phyloP scores from a whole-genome alignment of 2,329 filamentous ascomycete genomes.

The Periconia sp. region DNA sequence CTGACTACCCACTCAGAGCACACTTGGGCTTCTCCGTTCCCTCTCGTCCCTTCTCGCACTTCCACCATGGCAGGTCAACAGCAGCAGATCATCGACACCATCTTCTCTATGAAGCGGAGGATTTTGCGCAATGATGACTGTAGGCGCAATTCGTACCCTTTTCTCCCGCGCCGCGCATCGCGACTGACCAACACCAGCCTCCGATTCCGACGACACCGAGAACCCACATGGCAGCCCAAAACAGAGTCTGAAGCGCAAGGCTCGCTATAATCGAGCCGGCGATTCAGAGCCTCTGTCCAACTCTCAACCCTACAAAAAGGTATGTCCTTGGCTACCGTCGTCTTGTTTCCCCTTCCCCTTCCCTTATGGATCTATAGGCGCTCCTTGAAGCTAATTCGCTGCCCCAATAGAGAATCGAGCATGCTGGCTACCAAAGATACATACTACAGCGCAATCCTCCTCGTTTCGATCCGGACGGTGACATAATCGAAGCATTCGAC shows the following conservation, averaged over 20 bases:
- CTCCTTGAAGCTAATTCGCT: constrained; percentile 14
- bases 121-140: constrained; percentile 38
- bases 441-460: constrained; percentile 75
- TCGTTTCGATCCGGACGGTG: constrained; percentile 75
- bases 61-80: constrained; percentile 43
- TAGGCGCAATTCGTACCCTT: constrained; percentile 15
- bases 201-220: constrained; percentile 75
- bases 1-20: background rate
- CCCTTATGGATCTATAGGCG: background rate
- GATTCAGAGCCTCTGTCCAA: constrained; percentile 63
- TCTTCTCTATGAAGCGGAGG: constrained; percentile 44
- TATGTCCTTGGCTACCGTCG: constrained; percentile 38
- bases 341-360: background rate
- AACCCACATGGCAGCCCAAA: constrained; percentile 72
- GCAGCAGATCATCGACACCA: constrained; percentile 44
- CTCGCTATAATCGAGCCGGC: constrained; percentile 70
- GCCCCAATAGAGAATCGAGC: constrained; percentile 64
- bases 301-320: constrained; percentile 71
- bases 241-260: constrained; percentile 76
- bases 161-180: background rate
- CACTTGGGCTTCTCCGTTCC: background rate
- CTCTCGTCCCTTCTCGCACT: constrained; percentile 1
- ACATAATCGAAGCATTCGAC: constrained; percentile 72
- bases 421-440: constrained; percentile 70
- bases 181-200: constrained; percentile 56